Conservation (phyloP, 495 filamentous ascomycete species). For the Pyronema domesticum region DNA sequence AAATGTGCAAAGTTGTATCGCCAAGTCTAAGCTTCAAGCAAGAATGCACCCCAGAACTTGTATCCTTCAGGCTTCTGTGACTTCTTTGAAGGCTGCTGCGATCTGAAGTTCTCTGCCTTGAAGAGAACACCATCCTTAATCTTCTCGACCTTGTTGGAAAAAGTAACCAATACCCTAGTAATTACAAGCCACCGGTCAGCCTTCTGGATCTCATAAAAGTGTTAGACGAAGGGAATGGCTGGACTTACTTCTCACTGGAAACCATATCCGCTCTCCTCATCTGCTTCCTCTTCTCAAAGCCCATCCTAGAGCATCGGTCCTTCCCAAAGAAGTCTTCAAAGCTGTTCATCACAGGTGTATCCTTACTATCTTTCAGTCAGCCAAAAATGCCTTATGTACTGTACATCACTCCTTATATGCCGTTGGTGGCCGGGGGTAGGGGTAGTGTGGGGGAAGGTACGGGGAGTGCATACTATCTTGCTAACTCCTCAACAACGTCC, state of each 20-base stretch:
- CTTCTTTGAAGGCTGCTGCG: neutral
- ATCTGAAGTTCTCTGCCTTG: conserved; percentile 2
- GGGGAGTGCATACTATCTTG: conserved; percentile 10
- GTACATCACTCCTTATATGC: too few relatives aligned
- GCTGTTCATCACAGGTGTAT: conserved; percentile 3
- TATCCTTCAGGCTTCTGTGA: conserved; percentile 3
- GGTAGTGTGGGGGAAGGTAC: neutral
- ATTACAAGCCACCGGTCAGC: neutral
- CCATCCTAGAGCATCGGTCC: conserved; percentile 6
- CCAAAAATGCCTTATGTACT: neutral
- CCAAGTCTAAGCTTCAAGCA: conserved; percentile 5
- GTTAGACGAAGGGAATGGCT: neutral
- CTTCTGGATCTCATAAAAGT: neutral
- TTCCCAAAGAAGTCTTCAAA: conserved; percentile 11
- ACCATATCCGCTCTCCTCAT: conserved; percentile 11
- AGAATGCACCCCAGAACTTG: conserved; percentile 16
- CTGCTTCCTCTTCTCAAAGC: conserved; percentile 4
- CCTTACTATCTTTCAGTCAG: conserved; percentile 5
- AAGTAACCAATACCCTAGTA: conserved; percentile 1
- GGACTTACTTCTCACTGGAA: conserved; percentile 11
- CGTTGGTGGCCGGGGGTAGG: neutral
- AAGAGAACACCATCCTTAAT: neutral
- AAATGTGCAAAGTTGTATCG: too few relatives aligned
- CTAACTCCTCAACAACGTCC: conserved; percentile 10
- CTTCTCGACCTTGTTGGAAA: neutral